phyloP scores from a whole-genome alignment of 2,329 filamentous ascomycete species.

The Alternaria burnsii region DNA sequence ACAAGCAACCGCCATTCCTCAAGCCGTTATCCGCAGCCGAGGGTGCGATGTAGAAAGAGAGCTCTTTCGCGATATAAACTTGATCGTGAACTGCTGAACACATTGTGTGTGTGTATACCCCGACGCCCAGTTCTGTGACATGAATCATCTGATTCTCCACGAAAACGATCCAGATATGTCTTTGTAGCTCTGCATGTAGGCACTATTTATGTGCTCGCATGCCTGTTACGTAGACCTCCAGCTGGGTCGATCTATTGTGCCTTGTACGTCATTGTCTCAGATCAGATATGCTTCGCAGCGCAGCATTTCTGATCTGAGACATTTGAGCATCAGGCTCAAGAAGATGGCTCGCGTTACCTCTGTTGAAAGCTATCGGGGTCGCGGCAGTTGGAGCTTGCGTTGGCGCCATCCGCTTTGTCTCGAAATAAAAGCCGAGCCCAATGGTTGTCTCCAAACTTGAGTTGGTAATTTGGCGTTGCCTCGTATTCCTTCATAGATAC shows the following conservation, averaged over 20 bases:
- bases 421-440: background rate
- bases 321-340: background rate
- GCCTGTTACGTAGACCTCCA: background rate
- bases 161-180: background rate
- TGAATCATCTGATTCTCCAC: background rate
- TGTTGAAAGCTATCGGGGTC: background rate
- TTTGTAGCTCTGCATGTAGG: background rate
- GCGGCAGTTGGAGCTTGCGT: background rate
- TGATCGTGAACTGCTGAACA: background rate
- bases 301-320: background rate
- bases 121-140: background rate
- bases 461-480: background rate
- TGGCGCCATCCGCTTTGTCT: background rate
- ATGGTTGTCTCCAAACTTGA: background rate
- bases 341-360: background rate
- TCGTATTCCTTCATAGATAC: slow-evolving; percentile 67
- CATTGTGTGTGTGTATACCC: background rate
- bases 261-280: background rate
- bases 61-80: background rate
- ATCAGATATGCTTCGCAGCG: background rate
- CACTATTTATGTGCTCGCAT: background rate
- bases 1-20: background rate
- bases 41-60: background rate
- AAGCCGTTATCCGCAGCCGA: background rate
- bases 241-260: background rate